Percentiles rank a stretch among this genome's conserved stretches.
phyloP scores from a whole-genome alignment of 2,329 filamentous ascomycete species.

The Aureobasidium pullulans region DNA sequence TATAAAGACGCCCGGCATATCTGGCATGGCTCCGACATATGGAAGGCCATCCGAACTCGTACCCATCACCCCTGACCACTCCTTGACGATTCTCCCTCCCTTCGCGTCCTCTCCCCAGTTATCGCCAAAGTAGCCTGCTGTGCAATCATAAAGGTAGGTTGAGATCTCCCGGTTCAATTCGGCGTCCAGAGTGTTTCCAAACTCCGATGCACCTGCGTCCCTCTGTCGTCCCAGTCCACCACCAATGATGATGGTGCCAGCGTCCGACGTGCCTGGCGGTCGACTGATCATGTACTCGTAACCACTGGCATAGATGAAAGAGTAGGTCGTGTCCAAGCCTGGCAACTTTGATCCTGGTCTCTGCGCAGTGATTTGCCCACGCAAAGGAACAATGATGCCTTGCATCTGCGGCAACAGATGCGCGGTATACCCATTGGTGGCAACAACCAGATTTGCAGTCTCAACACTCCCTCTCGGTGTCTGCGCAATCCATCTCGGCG shows the following conservation, averaged over 20 bases:
- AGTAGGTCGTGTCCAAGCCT: slow-evolving; percentile 48
- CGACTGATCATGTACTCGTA: slow-evolving; percentile 63
- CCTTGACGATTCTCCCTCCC: slow-evolving; percentile 27
- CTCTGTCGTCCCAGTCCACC: slow-evolving; percentile 45
- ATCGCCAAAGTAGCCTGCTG: slow-evolving; percentile 45
- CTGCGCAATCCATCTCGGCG: slow-evolving; percentile 18
- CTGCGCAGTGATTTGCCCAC: slow-evolving; percentile 34
- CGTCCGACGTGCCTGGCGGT: slow-evolving; percentile 36
- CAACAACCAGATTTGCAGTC: slow-evolving; percentile 22
- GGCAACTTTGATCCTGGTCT: slow-evolving; percentile 28
- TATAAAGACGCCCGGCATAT: slow-evolving; percentile 44
- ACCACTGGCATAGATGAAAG: slow-evolving; percentile 52
- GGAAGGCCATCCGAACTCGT: slow-evolving; percentile 45
- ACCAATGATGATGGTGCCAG: slow-evolving; percentile 54
- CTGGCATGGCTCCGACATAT: slow-evolving; percentile 38
- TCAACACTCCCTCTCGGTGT: slow-evolving; percentile 22
- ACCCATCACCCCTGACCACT: slow-evolving; percentile 48
- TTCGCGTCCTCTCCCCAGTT: slow-evolving; percentile 29
- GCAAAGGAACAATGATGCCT: slow-evolving; percentile 31
- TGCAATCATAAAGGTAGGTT: slow-evolving; percentile 38
- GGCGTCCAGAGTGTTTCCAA: slow-evolving; percentile 51
- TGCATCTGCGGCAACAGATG: slow-evolving; percentile 20
- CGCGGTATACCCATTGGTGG: slow-evolving; percentile 25
- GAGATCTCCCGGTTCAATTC: slow-evolving; percentile 45
- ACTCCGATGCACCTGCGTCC: slow-evolving; percentile 40